A percentile compares a stretch with the other conserved stretches of the same genome.
Evolutionary conservation across 805 yeast genomes (phyloP).

Genomic region (Cyberlindnera amylophila): DNA sequence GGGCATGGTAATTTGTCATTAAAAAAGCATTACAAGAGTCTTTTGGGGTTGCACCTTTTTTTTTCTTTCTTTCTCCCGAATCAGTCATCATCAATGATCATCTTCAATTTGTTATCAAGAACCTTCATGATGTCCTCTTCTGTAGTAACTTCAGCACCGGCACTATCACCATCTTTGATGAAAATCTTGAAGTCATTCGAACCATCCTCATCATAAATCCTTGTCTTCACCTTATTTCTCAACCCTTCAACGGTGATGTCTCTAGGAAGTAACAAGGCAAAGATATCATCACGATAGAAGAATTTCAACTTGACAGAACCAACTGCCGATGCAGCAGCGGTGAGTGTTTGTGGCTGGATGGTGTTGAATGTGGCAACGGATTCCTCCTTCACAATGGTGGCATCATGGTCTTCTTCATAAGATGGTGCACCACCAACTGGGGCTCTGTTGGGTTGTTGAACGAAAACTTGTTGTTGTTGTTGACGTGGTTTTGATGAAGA

Average conservation of each 20-base stretch:
- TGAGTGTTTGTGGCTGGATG: conserved; percentile 5
- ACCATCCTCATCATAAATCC: conserved; percentile 39
- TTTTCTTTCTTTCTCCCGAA: neutral
- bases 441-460: conserved; percentile 9
- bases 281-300: conserved; percentile 76
- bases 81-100: conserved; percentile 34
- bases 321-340: conserved; percentile 8
- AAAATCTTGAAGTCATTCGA: conserved; percentile 32
- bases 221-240: conserved; percentile 46
- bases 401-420: conserved; percentile 25
- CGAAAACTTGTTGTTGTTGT: conserved; percentile 3
- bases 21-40: neutral
- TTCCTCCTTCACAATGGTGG: conserved; percentile 27
- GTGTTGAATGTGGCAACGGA: conserved; percentile 21
- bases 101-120: conserved; percentile 34
- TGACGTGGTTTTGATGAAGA: neutral
- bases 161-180: conserved; percentile 30
- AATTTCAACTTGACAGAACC: conserved; percentile 58
- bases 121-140: conserved; percentile 33
- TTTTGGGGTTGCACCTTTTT: neutral
- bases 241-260: conserved; percentile 46
- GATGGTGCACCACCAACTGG: conserved; percentile 1
- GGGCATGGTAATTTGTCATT: no score
- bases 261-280: conserved; percentile 58
- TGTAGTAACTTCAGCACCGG: conserved; percentile 31